Evolutionary conservation across 2,329 filamentous ascomycete genomes (phyloP).

Genomic region (Helminthosporium solani): DNA sequence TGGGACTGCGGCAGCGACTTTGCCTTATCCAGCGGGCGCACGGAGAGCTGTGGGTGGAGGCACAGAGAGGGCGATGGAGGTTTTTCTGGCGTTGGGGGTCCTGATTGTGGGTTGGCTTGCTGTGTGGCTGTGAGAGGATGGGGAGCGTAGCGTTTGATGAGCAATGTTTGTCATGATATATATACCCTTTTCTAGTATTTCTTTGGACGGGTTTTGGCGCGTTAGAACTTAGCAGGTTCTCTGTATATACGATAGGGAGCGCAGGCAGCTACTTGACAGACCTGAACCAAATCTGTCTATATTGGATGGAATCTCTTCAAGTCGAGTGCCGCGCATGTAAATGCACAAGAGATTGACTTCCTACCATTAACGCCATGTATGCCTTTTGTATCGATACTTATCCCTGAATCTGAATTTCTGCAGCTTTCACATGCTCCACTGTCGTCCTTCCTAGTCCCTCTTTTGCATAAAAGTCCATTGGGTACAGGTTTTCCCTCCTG

Average conservation of each 20-base stretch:
- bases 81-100: constrained; percentile 14
- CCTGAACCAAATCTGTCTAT: background rate
- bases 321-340: no score
- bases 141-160: background rate
- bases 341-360: background rate
- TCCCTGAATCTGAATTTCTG: constrained; percentile 12
- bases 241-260: no score
- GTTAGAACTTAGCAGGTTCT: no score
- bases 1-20: constrained; percentile 1
- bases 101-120: constrained; percentile 17
- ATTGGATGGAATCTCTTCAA: background rate
- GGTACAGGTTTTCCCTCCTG: constrained; percentile 68
- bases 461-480: constrained; percentile 97
- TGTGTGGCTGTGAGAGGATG: constrained; percentile 14
- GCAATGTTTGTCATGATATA: background rate
- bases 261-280: no score
- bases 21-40: constrained; percentile 12
- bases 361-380: constrained; percentile 3
- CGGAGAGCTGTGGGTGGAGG: background rate
- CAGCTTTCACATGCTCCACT: constrained; percentile 30
- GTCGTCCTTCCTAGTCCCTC: constrained; percentile 83
- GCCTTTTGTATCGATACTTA: background rate
- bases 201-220: background rate
- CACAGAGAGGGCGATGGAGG: constrained; percentile 12
- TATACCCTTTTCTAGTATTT: background rate